Conservation (phyloP, 1,139 yeast genomes). For the Hanseniaspora uvarum region DNA sequence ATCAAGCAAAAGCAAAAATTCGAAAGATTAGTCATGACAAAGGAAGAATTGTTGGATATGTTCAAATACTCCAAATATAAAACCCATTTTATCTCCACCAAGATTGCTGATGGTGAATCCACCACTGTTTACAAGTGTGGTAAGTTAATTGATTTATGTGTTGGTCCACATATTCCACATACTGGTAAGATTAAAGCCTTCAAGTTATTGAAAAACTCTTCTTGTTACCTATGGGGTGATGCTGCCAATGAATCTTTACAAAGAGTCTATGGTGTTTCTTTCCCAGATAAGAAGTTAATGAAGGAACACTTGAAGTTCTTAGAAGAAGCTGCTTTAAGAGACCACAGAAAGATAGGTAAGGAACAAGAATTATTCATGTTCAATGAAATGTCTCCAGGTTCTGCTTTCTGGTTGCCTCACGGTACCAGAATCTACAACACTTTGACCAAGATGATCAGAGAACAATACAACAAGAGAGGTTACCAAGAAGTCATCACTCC, state of each 20-base stretch:
- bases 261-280: slow-evolving; percentile 94
- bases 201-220: slow-evolving; percentile 88
- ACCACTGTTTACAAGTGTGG: slow-evolving; percentile 98
- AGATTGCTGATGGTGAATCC: slow-evolving; percentile 91
- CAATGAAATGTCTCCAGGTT: slow-evolving; percentile 95
- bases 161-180: slow-evolving; percentile 97
- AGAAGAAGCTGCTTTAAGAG: slow-evolving; percentile 95
- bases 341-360: slow-evolving; percentile 90
- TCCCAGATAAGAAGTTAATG: slow-evolving; percentile 97
- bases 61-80: slow-evolving; percentile 92
- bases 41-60: slow-evolving; percentile 86
- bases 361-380: slow-evolving; percentile 94
- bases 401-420: slow-evolving; percentile 96
- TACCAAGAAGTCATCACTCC: slow-evolving; percentile 97
- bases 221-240: slow-evolving; percentile 94
- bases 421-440: slow-evolving; percentile 93
- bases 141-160: slow-evolving; percentile 90
- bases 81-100: slow-evolving; percentile 73
- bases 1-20: slow-evolving; percentile 94
- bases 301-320: slow-evolving; percentile 89
- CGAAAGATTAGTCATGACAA: slow-evolving; percentile 84
- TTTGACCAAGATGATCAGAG: slow-evolving; percentile 63
- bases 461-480: slow-evolving; percentile 81
- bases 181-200: slow-evolving; percentile 94
- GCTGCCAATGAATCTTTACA: slow-evolving; percentile 87